Evolutionary conservation across 176 grass and related monocot species (phyloP).

Genomic region (Ensete ventricosum): DNA sequence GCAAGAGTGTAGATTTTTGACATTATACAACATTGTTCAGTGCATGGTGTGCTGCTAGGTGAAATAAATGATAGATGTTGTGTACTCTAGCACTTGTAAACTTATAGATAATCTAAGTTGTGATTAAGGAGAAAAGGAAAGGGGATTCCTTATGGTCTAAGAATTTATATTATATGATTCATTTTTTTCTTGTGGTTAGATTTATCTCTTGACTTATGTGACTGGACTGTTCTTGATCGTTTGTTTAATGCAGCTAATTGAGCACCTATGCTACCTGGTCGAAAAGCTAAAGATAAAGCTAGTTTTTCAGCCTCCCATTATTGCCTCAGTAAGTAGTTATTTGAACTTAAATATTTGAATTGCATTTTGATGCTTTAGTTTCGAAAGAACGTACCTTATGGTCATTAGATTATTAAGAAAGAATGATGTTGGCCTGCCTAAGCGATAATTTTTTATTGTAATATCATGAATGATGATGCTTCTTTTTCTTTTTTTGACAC

Average conservation of each 20-base stretch:
- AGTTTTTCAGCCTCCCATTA: slow-evolving; percentile 27
- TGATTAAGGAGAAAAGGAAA: too few relatives aligned
- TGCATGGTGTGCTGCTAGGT: too few relatives aligned
- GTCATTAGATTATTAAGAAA: background rate
- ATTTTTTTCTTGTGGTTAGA: too few relatives aligned
- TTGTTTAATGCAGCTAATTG: slow-evolving; percentile 13
- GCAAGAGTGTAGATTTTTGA: too few relatives aligned
- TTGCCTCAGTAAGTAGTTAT: slow-evolving; percentile 19
- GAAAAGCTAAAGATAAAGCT: slow-evolving; percentile 32
- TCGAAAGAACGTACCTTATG: background rate
- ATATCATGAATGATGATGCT: background rate
- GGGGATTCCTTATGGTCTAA: too few relatives aligned
- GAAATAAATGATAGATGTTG: too few relatives aligned
- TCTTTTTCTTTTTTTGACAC: background rate
- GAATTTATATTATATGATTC: too few relatives aligned
- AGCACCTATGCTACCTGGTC: slow-evolving; percentile 20
- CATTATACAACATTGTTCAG: too few relatives aligned
- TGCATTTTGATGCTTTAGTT: background rate
- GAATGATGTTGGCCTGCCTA: background rate
- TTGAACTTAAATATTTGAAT: background rate
- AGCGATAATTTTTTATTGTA: background rate
- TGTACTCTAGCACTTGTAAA: too few relatives aligned
- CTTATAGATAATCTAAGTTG: too few relatives aligned
- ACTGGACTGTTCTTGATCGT: background rate
- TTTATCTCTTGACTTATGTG: background rate